Evolutionary conservation across 768 basidiomycete species (phyloP).

Genomic region (Lentinula guzmanii): DNA sequence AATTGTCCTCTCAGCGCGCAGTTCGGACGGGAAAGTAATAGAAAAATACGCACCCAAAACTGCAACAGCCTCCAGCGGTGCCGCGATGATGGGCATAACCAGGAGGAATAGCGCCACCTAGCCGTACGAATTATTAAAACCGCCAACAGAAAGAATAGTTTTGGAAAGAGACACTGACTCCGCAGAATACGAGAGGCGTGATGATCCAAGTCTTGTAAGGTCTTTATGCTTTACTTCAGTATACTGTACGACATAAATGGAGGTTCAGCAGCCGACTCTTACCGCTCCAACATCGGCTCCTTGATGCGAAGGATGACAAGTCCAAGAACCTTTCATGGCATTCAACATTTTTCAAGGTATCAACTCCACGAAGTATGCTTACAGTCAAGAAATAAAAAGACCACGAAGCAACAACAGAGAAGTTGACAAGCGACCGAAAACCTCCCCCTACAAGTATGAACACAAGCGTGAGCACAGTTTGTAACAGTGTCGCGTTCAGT

Average conservation of each 20-base stretch:
- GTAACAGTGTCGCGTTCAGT: slow-evolving; percentile 79
- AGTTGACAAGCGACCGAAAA: slow-evolving; percentile 84
- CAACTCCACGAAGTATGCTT: slow-evolving; percentile 16
- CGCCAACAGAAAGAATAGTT: not conserved
- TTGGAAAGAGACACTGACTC: slow-evolving; percentile 38
- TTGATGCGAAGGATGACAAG: slow-evolving; percentile 83
- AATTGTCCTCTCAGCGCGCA: slow-evolving; percentile 1
- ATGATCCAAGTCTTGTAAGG: slow-evolving; percentile 92
- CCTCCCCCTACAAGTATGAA: slow-evolving; percentile 88
- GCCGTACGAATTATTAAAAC: not conserved
- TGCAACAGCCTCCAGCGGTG: slow-evolving; percentile 81
- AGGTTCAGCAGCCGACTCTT: slow-evolving; percentile 6
- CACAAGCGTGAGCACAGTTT: slow-evolving; percentile 63
- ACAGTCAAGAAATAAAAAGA: slow-evolving; percentile 85
- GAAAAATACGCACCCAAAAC: slow-evolving; percentile 61
- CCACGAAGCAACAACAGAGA: slow-evolving; percentile 84
- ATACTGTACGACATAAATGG: not conserved
- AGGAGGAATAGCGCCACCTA: slow-evolving; percentile 87
- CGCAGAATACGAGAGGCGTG: slow-evolving; percentile 88
- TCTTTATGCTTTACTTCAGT: slow-evolving; percentile 26
- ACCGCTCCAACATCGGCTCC: slow-evolving; percentile 86
- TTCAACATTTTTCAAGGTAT: not conserved
- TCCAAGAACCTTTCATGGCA: slow-evolving; percentile 62
- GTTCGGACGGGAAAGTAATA: not conserved
- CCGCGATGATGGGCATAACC: slow-evolving; percentile 92